Evolutionary conservation across 768 basidiomycete species (phyloP).

Genomic region (Agaricus blazei): DNA sequence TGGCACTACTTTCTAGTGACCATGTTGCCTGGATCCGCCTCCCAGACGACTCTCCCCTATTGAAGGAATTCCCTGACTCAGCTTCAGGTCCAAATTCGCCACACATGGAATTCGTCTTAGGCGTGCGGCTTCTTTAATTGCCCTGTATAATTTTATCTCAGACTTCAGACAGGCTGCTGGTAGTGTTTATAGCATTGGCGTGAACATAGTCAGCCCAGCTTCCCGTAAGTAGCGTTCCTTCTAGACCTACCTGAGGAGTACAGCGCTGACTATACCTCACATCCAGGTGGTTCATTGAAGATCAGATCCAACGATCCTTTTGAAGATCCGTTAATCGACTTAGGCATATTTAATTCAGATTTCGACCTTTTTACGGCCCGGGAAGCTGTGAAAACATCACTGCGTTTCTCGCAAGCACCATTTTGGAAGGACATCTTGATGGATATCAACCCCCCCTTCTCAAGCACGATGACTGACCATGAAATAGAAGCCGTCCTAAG

Average conservation of each 20-base stretch:
- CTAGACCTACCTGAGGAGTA: not conserved
- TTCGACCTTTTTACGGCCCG: slow-evolving; percentile 14
- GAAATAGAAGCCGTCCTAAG: slow-evolving; percentile 16
- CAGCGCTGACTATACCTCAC: not conserved
- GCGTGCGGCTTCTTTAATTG: not conserved
- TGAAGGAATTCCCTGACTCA: slow-evolving; percentile 5
- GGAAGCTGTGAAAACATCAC: slow-evolving; percentile 15
- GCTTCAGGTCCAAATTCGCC: slow-evolving; percentile 11
- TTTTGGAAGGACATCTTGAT: slow-evolving; percentile 15
- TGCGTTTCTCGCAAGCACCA: slow-evolving; percentile 16
- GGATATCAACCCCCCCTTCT: slow-evolving; percentile 4
- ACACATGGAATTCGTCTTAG: slow-evolving; percentile 9
- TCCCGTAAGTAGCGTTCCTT: slow-evolving; percentile 15
- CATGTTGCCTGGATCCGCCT: slow-evolving; percentile 11
- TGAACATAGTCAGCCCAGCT: slow-evolving; percentile 21
- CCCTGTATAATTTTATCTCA: not conserved
- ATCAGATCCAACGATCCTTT: slow-evolving; percentile 19
- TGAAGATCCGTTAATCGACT: slow-evolving; percentile 18
- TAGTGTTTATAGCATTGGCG: slow-evolving; percentile 16
- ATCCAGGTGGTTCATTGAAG: slow-evolving; percentile 17
- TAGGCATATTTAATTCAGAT: slow-evolving; percentile 9
- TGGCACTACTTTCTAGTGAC: not conserved
- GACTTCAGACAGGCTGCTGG: slow-evolving; percentile 11
- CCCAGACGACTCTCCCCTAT: slow-evolving; percentile 2
- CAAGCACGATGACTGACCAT: slow-evolving; percentile 7